phyloP scores from a whole-genome alignment of 441 rosid genomes.

The Hypseocharis bilobata region DNA sequence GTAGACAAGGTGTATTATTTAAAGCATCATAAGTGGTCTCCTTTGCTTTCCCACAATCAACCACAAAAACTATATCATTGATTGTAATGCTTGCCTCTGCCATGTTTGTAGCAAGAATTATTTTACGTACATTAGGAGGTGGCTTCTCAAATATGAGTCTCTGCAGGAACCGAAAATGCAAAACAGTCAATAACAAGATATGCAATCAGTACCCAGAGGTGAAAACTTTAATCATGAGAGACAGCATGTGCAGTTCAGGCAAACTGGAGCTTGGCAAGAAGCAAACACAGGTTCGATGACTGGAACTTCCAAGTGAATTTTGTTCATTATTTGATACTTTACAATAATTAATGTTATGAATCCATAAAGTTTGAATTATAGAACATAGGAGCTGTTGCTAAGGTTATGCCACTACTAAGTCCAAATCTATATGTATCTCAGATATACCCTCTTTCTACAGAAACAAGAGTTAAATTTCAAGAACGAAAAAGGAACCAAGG shows the following conservation, averaged over 20 bases:
- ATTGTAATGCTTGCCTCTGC: conserved; percentile 98
- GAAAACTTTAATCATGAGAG: conserved; percentile 1
- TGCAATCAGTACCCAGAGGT: conserved; percentile 9
- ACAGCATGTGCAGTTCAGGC: neutral
- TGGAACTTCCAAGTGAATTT: conserved; percentile 1
- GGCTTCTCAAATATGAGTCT: conserved; percentile 78
- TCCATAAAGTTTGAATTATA: neutral
- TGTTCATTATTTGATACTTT: neutral
- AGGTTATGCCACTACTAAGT: neutral
- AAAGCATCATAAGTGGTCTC: conserved; percentile 97
- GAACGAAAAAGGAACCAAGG: too few relatives aligned
- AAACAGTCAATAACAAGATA: conserved; percentile 9
- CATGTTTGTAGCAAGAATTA: conserved; percentile 96
- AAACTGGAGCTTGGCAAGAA: neutral
- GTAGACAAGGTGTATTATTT: conserved; percentile 93
- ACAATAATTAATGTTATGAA: neutral
- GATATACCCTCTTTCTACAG: neutral
- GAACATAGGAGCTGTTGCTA: neutral
- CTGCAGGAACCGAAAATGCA: conserved; percentile 43
- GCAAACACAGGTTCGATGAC: neutral
- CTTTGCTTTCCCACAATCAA: conserved; percentile 98
- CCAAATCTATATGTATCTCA: neutral
- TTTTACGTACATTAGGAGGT: conserved; percentile 72
- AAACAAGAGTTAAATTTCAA: too few relatives aligned
- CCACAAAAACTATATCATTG: conserved; percentile 85